phyloP scores from a whole-genome alignment of 2,329 filamentous ascomycete species.

The Aspergillus sp. region DNA sequence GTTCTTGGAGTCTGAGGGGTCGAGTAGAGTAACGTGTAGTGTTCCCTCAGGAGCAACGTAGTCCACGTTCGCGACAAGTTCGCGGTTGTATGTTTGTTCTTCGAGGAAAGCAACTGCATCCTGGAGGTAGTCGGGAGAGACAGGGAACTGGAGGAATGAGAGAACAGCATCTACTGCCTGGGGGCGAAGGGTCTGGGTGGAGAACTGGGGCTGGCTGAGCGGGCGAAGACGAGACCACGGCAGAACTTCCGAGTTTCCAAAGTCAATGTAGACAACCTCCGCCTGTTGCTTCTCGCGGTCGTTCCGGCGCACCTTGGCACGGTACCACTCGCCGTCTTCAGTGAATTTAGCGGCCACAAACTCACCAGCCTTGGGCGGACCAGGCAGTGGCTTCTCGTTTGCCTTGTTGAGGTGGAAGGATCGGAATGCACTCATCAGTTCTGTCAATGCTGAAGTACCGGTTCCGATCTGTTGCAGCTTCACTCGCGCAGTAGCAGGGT shows the following conservation, averaged over 20 bases:
- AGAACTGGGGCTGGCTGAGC: conserved; percentile 78
- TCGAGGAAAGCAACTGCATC: conserved; percentile 77
- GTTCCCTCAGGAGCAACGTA: conserved; percentile 77
- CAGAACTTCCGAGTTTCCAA: conserved; percentile 88
- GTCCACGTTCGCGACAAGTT: conserved; percentile 89
- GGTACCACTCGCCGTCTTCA: conserved; percentile 90
- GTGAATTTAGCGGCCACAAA: conserved; percentile 89
- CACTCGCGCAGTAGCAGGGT: conserved; percentile 70
- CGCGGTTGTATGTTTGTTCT: conserved; percentile 70
- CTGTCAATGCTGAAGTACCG: conserved; percentile 79
- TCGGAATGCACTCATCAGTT: conserved; percentile 87
- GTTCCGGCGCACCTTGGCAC: conserved; percentile 84
- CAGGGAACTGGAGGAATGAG: conserved; percentile 86
- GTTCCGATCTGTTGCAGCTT: conserved; percentile 90
- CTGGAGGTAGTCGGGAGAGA: conserved; percentile 74
- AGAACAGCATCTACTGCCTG: conserved; percentile 86
- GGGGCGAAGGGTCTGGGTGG: conserved; percentile 74
- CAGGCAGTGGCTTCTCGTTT: conserved; percentile 71
- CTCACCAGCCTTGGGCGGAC: conserved; percentile 85
- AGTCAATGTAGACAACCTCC: conserved; percentile 93
- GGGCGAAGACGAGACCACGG: conserved; percentile 81
- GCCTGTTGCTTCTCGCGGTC: conserved; percentile 86
- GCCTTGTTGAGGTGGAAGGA: conserved; percentile 83
- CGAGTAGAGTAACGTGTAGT: conserved; percentile 84
- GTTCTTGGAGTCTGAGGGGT: conserved; percentile 64